Evolutionary conservation across 768 basidiomycete species (phyloP), one percentile per base, ranked within the genome.

Genomic region (Strobilomyces confusus): DNA sequence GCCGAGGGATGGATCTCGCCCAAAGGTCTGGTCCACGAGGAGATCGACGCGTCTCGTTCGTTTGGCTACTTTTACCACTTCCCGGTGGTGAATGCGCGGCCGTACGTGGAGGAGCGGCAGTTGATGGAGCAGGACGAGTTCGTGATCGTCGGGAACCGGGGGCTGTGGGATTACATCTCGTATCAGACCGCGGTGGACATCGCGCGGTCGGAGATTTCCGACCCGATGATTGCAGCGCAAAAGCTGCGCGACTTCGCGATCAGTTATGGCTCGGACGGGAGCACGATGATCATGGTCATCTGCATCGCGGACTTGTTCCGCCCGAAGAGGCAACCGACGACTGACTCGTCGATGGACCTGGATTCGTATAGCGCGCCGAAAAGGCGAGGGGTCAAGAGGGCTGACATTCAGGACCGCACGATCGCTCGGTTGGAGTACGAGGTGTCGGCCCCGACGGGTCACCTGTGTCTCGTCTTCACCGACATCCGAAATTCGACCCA

Each of bases 201-300:
- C 56, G 95, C 93, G 1, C 80, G 90, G 36, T 80, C 81, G 8
- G 88, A 88, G 62, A 63, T 65, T 14, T 70, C 73, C 17, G 84
- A 89, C 60, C 86, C 87, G 0, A 87, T 88, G 85, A 84, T 93
- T 64, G 97, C 97, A 5, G 92, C 97, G 0, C 95, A 98, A 74
- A 98, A 97, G 73, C 72, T 99, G 38, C 82, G 97, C 44, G 97
- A 99, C 68, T 90, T 98, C 57, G 93, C 97, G 9, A 91, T 99
- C 65, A 92, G 92, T 60, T 98, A 98, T 69, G 97, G 97, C 2
- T 92, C 94, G 17, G 85, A 89, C 50, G 92, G 91, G 14, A 90
- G 86, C 56, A 89, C 87, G 44, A 98, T 98, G 94, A 94, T 98
- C 72, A 98, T 98, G 95, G 93, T 98, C 33, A 82, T 98, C 60